Evolutionary conservation across 805 yeast species (phyloP), one percentile per base, ranked within the genome.

Genomic region (Metschnikowia kofuensis): DNA sequence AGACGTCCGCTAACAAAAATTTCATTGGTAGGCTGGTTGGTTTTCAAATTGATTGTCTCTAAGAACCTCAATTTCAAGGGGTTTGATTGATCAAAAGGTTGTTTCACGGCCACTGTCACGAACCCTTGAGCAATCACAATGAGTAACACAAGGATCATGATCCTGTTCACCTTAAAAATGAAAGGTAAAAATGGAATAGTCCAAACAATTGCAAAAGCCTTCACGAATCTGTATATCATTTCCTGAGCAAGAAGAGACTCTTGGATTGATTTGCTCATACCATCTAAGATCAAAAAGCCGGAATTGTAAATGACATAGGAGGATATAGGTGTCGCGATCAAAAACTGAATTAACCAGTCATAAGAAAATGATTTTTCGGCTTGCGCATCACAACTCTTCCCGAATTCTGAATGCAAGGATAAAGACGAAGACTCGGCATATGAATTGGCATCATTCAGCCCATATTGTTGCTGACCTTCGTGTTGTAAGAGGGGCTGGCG

Each of bases 281-380:
- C 94, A 49, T 82, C 83, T 32, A 88, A 61, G 1, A 83, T 58
- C 49, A 87, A 65, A 50, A 74, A 77, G 6, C 85, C 84, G 35
- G 76, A 66, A 48, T 79, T 76, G 56, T 80, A 76, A n/a, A 83
- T 60, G 34, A 84, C 59, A 32, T 78, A 74, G 2, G 83, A 69
- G 1, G 85, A 68, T 12, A 85, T 45, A 2, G 97, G 96, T 12
- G 85, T 88, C 14, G 85, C 62, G 1, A 83, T 52, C 31, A 87
- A 55, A 58, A 80, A 89, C 63, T 90, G 96, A 14, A 88, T 54
- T 13, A 84, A 75, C 96, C 97, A 90, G 58, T 86, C 96, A 60
- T 85, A 88, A 37, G 84, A 78, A 41, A 78, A 76, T 5, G 82
- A 78, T 43, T 69, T 72, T 35, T 66, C 49, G 11, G 58, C 58